phyloP scores from a whole-genome alignment of 2,329 filamentous ascomycete genomes.

The Leptosphaerulina australis region DNA sequence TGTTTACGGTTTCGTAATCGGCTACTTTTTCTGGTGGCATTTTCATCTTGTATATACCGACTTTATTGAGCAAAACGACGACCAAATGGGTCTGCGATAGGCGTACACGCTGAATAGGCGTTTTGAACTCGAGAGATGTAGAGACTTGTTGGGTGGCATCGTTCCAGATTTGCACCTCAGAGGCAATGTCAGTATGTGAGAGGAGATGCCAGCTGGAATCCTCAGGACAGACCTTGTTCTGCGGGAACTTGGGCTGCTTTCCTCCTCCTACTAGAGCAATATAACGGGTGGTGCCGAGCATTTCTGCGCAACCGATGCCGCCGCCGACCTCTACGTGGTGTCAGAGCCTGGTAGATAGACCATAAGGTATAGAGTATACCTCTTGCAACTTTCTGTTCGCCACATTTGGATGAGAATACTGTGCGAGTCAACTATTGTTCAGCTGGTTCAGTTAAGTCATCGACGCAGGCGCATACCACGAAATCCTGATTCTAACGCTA shows the following conservation, averaged over 20 bases:
- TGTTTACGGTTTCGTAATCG: constrained; percentile 84
- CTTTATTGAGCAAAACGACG: constrained; percentile 79
- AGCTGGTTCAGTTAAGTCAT: background rate
- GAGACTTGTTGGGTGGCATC: constrained; percentile 77
- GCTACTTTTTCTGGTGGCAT: constrained; percentile 72
- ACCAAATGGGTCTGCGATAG: constrained; percentile 77
- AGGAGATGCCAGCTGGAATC: constrained; percentile 36
- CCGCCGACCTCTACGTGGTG: constrained; percentile 54
- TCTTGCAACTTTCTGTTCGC: constrained; percentile 40
- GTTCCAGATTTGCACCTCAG: constrained; percentile 85
- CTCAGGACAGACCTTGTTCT: constrained; percentile 71
- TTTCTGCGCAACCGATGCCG: constrained; percentile 80
- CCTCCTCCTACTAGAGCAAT: constrained; percentile 89
- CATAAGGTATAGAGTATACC: constrained; percentile 22
- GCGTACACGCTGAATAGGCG: constrained; percentile 78
- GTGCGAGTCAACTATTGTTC: constrained; percentile 18
- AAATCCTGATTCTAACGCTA: constrained; percentile 85
- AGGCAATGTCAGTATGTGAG: constrained; percentile 35
- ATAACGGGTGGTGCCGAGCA: constrained; percentile 87
- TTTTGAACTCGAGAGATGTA: constrained; percentile 78
- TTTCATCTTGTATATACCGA: constrained; percentile 80
- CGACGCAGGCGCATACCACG: constrained; percentile 68
- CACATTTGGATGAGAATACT: constrained; percentile 43
- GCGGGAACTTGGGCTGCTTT: constrained; percentile 80
- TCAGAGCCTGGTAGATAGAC: constrained; percentile 21